Evolutionary conservation across 2,329 filamentous ascomycete genomes (phyloP).

Genomic region (Ilyonectria robusta): DNA sequence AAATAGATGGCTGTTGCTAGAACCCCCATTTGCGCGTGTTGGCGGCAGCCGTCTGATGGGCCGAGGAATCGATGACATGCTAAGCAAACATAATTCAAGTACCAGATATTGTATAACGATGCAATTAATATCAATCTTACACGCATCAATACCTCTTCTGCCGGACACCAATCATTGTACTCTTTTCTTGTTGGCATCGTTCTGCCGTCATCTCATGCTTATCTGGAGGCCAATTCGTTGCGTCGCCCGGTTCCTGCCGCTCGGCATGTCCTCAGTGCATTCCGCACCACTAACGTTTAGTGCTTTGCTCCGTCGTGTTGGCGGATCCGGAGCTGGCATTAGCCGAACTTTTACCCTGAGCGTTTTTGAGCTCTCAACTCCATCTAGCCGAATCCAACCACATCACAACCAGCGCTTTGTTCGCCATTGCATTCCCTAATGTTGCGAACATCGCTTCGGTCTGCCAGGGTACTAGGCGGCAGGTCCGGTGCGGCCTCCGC

Average conservation of each 20-base stretch:
- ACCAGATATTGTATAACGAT: constrained; percentile 12
- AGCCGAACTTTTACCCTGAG: constrained; percentile 62
- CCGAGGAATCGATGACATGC: constrained; percentile 26
- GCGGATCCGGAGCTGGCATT: constrained; percentile 51
- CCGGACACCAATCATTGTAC: background rate
- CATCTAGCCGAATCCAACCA: constrained; percentile 51
- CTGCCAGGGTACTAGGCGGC: constrained; percentile 71
- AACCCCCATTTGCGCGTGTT: constrained; percentile 18
- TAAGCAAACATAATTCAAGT: constrained; percentile 4
- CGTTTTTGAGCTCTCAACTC: constrained; percentile 57
- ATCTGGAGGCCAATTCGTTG: constrained; percentile 35
- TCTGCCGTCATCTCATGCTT: background rate
- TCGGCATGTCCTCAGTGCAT: constrained; percentile 35
- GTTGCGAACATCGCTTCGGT: constrained; percentile 79
- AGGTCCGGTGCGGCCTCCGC: constrained; percentile 67
- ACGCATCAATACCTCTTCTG: background rate
- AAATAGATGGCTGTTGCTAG: constrained; percentile 49
- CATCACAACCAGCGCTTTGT: constrained; percentile 51
- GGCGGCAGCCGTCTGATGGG: constrained; percentile 11
- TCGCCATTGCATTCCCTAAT: constrained; percentile 70
- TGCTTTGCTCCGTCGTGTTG: constrained; percentile 18
- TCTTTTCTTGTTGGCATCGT: background rate
- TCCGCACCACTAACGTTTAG: constrained; percentile 37
- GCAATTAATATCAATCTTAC: constrained; percentile 15
- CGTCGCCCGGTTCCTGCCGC: constrained; percentile 57